Conservation (phyloP, 73 alveolate genomes). For the Paramecium biaurelia region DNA sequence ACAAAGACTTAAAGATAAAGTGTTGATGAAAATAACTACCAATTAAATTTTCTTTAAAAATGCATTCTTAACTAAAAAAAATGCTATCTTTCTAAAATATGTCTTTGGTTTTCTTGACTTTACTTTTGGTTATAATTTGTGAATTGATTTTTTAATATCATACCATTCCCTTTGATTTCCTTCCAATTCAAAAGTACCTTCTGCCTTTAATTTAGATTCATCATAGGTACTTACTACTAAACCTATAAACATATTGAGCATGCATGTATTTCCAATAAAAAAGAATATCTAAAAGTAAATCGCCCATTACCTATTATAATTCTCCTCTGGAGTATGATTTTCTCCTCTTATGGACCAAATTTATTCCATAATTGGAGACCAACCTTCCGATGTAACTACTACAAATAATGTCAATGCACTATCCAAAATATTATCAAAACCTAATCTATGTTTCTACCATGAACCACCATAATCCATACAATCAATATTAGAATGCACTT, state of each 20-base stretch:
- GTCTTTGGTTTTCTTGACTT: constrained; percentile 1
- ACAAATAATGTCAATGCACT: constrained; percentile 10
- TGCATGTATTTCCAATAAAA: constrained; percentile 56
- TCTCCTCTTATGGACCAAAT: neutral
- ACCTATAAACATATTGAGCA: constrained; percentile 65
- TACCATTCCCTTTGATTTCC: constrained; percentile 53
- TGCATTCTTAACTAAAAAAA: neutral
- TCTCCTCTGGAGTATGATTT: neutral
- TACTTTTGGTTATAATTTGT: constrained; percentile 36
- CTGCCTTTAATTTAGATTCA: constrained; percentile 35
- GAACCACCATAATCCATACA: constrained; percentile 62
- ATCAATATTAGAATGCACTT: neutral
- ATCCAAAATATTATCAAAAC: constrained; percentile 46
- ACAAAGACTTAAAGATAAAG: neutral
- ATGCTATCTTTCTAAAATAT: neutral
- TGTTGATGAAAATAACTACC: neutral
- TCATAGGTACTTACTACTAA: constrained; percentile 50
- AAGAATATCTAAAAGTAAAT: constrained; percentile 34
- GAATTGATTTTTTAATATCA: constrained; percentile 30
- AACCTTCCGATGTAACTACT: constrained; percentile 49
- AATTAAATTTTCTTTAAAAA: neutral
- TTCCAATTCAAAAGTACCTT: constrained; percentile 16
- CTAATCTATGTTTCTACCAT: constrained; percentile 47
- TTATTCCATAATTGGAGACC: constrained; percentile 43
- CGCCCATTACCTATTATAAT: constrained; percentile 57